Base-by-base conservation (phyloP, 108 stramenopile species). In the Nitzschia sp. region DNA sequence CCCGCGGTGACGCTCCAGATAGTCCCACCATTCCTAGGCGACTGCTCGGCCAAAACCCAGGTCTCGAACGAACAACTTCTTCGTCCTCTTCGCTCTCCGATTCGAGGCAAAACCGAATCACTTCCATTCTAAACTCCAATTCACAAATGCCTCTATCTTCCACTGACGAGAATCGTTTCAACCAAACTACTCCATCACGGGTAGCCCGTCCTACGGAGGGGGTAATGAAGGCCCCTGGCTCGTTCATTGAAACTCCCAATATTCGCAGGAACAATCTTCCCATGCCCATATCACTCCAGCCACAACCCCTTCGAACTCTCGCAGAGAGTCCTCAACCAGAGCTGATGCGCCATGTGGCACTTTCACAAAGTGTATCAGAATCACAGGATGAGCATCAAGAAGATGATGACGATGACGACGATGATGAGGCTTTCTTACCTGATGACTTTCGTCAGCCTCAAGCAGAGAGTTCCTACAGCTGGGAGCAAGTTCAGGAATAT, bases 351-450 rank as follows among this genome's bases (percentile, higher is more conserved):
- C 51, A 53, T 24, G 19, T 53, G 0, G 10, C 11, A 52, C 64
- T 53, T 22, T 62, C 61, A 8, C 61, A 62, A 12, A 62, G 61
- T 38, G 24, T 21, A 8, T 17, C n/a, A 9, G 61, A n/a, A 25
- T 58, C 57, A 19, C 21, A 55, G 3, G 53, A 55, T 22, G 53
- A 6, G 15, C 1, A 20, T 59, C 34, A 59, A 3, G 39, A 59
- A 1, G 66, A 74, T 3, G 76, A 70, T 46, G 69, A 70, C 2
- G 66, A 66, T 67, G 39, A 71, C n/a, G 65, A 65, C 1, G 76
- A 77, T 41, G 76, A 77, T 66, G 24, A 48, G 17, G 46, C 46
- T 17, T 34, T 34, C 29, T 34, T 19, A 8, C 52, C 65, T n/a
- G 24, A 6, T 51, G 46, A 51, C 24, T 22, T 42, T 8, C 6